Evolutionary conservation across 805 yeast species (phyloP), one percentile per base, ranked within the genome.

Genomic region (Diddensiella caesifluorescens): DNA sequence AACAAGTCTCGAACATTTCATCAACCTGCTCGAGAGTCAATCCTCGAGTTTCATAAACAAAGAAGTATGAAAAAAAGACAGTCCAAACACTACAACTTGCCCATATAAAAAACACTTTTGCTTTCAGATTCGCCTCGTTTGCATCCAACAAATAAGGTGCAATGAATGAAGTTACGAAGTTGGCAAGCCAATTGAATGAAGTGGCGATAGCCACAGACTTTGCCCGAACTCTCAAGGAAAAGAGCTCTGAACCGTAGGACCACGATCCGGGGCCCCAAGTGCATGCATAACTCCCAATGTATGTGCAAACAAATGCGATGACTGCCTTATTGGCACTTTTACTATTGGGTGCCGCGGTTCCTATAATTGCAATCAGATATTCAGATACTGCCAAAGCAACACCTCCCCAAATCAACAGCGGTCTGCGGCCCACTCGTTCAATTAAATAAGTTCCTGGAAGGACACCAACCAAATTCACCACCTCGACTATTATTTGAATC

Each of bases 11-110:
- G 54, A 68, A 72, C 69, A 79, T 67, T 56, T 74, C 79, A 60
- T 84, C 88, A 49, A 85, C 85, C 64, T 85, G 87, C 66, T 85
- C 95, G 60, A 86, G 73, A 33, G 85, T 73, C 55, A 84, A 73
- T 45, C 94, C 94, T 67, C 77, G 79, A 42, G 95, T 85, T 65
- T 83, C 90, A 54, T 79, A 77, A 46, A 85, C 77, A 53, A 72
- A 72, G 70, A 84, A 78, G 71, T 73, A 77, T 40, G 83, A 83
- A 61, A 81, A 85, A 63, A 81, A 68, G 59, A 80, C 54, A 21
- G 74, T 64, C 49, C 67, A 74, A 15, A 77, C 63, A 65, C 77
- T 65, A 60, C 83, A 78, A 2, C 83, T 83, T 54, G 76, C 63
- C n/a, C n/a, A n/a, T n/a, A n/a, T n/a, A n/a, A 35, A 35, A 55